A percentile compares a stretch with the other conserved stretches of the same genome.
Conservation (phyloP, 2,329 filamentous ascomycete species). For the Curvularia sp. region DNA sequence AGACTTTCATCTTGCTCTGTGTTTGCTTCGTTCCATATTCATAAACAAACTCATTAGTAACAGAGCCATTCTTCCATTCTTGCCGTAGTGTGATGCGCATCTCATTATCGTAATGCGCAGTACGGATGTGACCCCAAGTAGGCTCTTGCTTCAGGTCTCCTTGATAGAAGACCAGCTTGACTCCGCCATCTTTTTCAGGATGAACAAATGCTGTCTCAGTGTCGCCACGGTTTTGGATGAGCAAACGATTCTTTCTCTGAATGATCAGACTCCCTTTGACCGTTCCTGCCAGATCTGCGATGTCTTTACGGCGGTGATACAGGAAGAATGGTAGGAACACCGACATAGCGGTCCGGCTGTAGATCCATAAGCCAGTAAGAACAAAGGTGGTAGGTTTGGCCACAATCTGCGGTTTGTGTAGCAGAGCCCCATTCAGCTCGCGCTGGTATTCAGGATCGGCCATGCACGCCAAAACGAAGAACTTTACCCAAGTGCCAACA, state of each 20-base stretch:
- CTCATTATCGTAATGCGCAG: slow-evolving; percentile 58
- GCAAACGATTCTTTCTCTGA: slow-evolving; percentile 55
- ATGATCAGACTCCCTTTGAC: slow-evolving; percentile 58
- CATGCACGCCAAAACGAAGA: slow-evolving; percentile 58
- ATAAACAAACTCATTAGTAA: slow-evolving; percentile 59
- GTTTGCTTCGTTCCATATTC: slow-evolving; percentile 51
- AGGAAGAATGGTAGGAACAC: slow-evolving; percentile 56
- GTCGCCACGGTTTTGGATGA: slow-evolving; percentile 58
- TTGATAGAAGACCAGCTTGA: slow-evolving; percentile 48
- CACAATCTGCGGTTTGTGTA: slow-evolving; percentile 44
- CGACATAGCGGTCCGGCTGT: slow-evolving; percentile 55
- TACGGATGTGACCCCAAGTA: slow-evolving; percentile 51
- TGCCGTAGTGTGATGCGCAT: slow-evolving; percentile 55
- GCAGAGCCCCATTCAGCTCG: slow-evolving; percentile 57
- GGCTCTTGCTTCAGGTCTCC: slow-evolving; percentile 56
- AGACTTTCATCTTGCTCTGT: slow-evolving; percentile 48
- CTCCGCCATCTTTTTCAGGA: slow-evolving; percentile 43
- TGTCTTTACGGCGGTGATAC: slow-evolving; percentile 58
- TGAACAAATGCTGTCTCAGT: slow-evolving; percentile 60
- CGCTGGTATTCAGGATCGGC: slow-evolving; percentile 61
- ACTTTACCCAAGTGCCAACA: slow-evolving; percentile 55
- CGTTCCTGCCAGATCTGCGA: slow-evolving; percentile 56
- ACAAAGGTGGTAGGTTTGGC: slow-evolving; percentile 50
- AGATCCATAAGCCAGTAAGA: slow-evolving; percentile 59
- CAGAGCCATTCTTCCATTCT: slow-evolving; percentile 54